A percentile compares a stretch with the other conserved stretches of the same genome.
These are phyloP conservation scores for Hypoxylon lenormandii DNA, from an alignment of 495 filamentous ascomycete genomes.

Conservation along the genomic window DNA sequence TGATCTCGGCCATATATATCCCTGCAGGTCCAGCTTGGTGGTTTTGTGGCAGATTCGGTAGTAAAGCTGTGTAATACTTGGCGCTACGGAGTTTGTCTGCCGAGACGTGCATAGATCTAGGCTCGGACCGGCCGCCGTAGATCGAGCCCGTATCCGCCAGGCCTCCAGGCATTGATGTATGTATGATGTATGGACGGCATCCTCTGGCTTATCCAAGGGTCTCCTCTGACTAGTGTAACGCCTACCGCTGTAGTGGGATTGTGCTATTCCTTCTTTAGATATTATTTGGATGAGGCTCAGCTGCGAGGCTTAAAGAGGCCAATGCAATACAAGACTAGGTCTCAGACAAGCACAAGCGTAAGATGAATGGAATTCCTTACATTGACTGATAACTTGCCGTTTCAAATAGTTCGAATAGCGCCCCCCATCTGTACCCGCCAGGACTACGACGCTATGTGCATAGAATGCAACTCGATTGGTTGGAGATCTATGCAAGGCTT, in stretches of 20 bases:
- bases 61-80: background rate
- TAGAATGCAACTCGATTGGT: too few relatives aligned
- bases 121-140: background rate
- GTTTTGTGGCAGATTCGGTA: background rate
- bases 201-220: background rate
- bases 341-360: constrained; percentile 4
- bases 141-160: background rate
- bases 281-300: constrained; percentile 9
- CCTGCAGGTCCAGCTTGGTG: background rate
- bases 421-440: too few relatives aligned
- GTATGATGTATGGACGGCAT: too few relatives aligned
- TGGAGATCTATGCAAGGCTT: too few relatives aligned
- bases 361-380: background rate
- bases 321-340: background rate
- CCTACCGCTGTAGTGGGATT: background rate
- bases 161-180: too few relatives aligned
- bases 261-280: background rate
- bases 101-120: background rate
- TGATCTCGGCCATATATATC: too few relatives aligned
- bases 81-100: constrained; percentile 2
- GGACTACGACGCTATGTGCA: too few relatives aligned
- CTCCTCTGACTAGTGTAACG: background rate
- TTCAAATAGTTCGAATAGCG: too few relatives aligned
- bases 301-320: background rate
- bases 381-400: too few relatives aligned